phyloP scores from a whole-genome alignment of 2,329 filamentous ascomycete species.

The Herpomyces periplanetae region DNA sequence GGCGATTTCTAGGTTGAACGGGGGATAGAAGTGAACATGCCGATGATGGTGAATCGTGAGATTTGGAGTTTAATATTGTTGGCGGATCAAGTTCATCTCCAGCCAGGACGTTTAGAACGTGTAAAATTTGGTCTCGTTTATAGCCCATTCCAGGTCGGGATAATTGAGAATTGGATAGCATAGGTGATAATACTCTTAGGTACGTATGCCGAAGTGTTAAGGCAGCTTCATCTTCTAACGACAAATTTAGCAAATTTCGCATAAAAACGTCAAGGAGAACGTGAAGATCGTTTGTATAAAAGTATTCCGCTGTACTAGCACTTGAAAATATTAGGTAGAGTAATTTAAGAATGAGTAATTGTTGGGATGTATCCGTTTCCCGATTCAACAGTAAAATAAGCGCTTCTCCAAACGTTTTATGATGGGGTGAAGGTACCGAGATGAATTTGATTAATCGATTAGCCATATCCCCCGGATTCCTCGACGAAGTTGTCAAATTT shows the following conservation, averaged over 20 bases:
- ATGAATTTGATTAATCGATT: conserved; percentile 80
- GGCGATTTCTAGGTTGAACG: too few relatives aligned
- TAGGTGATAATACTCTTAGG: conserved; percentile 53
- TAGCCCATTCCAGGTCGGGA: conserved; percentile 41
- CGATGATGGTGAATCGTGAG: conserved; percentile 10
- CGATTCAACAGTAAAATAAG: conserved; percentile 78
- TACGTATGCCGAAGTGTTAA: conserved; percentile 50
- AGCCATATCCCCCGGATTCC: conserved; percentile 18
- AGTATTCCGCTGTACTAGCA: conserved; percentile 68
- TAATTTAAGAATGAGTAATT: conserved; percentile 80
- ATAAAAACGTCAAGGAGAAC: conserved; percentile 86
- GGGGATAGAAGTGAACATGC: too few relatives aligned
- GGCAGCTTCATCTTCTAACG: conserved; percentile 14
- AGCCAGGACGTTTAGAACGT: conserved; percentile 28
- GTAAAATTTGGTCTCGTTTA: conserved; percentile 48
- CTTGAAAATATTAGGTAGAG: conserved; percentile 86
- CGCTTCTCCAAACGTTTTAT: conserved; percentile 87
- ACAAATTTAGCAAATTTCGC: conserved; percentile 75
- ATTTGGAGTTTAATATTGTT: too few relatives aligned
- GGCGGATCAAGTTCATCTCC: too few relatives aligned
- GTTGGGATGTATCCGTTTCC: conserved; percentile 68
- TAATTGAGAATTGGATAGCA: conserved; percentile 67
- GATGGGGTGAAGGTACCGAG: conserved; percentile 34
- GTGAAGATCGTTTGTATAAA: conserved; percentile 84
- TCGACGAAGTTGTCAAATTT: conserved; percentile 10